Evolutionary conservation across 2,329 filamentous ascomycete genomes (phyloP).

Genomic region (Blastomyces parvus): DNA sequence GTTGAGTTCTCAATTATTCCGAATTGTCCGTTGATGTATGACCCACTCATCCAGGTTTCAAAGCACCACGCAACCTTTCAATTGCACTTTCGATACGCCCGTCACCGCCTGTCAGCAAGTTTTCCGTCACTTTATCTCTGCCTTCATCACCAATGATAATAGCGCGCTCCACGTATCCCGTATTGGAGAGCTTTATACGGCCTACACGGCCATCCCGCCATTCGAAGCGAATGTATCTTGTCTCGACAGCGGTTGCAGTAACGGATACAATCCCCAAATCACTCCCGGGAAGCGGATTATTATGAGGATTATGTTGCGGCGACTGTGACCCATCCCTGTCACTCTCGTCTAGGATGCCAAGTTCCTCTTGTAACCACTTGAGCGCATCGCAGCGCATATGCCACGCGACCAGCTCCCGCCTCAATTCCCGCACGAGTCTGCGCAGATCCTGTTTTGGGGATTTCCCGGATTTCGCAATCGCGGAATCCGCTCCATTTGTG

Average conservation of each 20-base stretch:
- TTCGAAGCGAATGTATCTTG: constrained; percentile 35
- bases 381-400: constrained; percentile 33
- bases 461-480: constrained; percentile 18
- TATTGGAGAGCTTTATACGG: constrained; percentile 34
- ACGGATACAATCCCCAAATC: constrained; percentile 30
- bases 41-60: neutral
- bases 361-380: constrained; percentile 25
- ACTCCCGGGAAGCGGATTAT: constrained; percentile 10
- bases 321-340: neutral
- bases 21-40: neutral
- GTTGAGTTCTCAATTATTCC: neutral
- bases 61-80: constrained; percentile 20
- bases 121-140: constrained; percentile 30
- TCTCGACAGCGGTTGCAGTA: constrained; percentile 29
- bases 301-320: neutral
- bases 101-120: constrained; percentile 27
- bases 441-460: constrained; percentile 28
- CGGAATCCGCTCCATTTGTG: constrained; percentile 13
- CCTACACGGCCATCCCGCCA: constrained; percentile 39
- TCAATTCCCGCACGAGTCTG: constrained; percentile 30
- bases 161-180: constrained; percentile 33
- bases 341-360: constrained; percentile 21
- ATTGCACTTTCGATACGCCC: constrained; percentile 29
- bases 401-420: constrained; percentile 35
- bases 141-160: constrained; percentile 35